Evolutionary conservation across 2,329 filamentous ascomycete genomes (phyloP).

Genomic region (Penicillium concentricum): DNA sequence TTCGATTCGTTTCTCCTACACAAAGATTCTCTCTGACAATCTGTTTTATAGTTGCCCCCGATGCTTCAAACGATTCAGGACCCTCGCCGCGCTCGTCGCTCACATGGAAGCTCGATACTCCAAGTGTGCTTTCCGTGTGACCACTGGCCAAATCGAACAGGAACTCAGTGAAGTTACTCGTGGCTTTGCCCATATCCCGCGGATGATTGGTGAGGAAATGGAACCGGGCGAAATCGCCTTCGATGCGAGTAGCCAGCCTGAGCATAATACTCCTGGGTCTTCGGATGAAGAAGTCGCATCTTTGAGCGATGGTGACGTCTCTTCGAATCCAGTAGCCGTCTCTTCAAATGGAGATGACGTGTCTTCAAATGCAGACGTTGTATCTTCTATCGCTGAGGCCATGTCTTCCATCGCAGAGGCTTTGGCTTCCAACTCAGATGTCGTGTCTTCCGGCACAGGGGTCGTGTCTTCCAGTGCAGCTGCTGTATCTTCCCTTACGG

Average conservation of each 20-base stretch:
- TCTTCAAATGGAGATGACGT: neutral
- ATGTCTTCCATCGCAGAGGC: neutral
- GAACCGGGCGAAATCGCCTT: slow-evolving; percentile 22
- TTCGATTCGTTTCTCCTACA: neutral
- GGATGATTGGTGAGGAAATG: neutral
- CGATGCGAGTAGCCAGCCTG: slow-evolving; percentile 12
- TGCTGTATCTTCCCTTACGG: too few relatives aligned
- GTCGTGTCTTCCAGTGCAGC: neutral
- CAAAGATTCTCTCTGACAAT: neutral
- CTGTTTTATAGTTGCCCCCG: slow-evolving; percentile 34
- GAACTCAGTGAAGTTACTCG: slow-evolving; percentile 41
- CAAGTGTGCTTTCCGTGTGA: slow-evolving; percentile 36
- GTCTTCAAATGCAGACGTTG: neutral
- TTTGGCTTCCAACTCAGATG: neutral
- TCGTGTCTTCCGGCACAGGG: neutral
- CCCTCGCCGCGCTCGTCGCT: slow-evolving; percentile 38
- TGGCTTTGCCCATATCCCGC: slow-evolving; percentile 26
- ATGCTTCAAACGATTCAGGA: slow-evolving; percentile 41
- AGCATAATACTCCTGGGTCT: neutral
- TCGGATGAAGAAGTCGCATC: neutral
- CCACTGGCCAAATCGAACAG: slow-evolving; percentile 29
- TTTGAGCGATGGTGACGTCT: neutral
- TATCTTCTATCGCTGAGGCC: too few relatives aligned
- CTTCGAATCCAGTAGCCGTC: neutral
- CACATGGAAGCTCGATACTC: slow-evolving; percentile 41